Evolutionary conservation across 345 rosid species (phyloP).

Genomic region (Durio zibethinus): DNA sequence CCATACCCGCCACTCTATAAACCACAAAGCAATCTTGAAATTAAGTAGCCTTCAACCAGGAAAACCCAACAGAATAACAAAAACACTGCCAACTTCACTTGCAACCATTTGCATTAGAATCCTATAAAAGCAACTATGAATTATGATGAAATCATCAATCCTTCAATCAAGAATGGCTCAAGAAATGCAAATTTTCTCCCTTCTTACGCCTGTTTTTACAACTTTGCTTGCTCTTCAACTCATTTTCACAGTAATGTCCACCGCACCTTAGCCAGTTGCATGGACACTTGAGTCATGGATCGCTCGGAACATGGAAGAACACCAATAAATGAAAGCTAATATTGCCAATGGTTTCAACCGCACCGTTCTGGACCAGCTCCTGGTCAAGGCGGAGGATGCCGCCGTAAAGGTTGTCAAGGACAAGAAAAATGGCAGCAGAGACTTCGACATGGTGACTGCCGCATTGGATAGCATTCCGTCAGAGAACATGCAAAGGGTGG

Average conservation of each 20-base stretch:
- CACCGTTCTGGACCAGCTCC: not conserved
- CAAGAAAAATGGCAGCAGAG: not conserved
- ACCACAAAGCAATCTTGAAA: not conserved
- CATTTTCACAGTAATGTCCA: not conserved
- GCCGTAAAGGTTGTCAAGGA: not conserved
- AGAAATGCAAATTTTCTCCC: not conserved
- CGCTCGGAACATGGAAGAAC: not conserved
- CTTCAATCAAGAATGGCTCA: not conserved
- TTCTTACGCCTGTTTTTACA: not conserved
- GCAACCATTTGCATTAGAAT: not conserved
- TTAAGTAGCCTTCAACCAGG: not conserved
- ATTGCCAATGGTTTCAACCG: not conserved
- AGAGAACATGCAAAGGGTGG: slow-evolving; percentile 49
- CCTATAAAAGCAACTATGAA: not conserved
- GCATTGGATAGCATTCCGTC: not conserved
- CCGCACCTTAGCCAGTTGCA: not conserved
- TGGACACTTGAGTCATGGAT: not conserved
- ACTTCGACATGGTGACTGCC: not conserved
- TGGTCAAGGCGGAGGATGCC: not conserved
- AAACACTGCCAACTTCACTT: not conserved
- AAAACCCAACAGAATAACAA: not conserved
- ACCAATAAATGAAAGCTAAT: not conserved
- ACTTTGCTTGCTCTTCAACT: not conserved
- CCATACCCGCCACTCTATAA: too few species aligned
- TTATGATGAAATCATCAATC: not conserved